Conservation (phyloP, 2,329 filamentous ascomycete species). For the Pseudogymnoascus sp. region DNA sequence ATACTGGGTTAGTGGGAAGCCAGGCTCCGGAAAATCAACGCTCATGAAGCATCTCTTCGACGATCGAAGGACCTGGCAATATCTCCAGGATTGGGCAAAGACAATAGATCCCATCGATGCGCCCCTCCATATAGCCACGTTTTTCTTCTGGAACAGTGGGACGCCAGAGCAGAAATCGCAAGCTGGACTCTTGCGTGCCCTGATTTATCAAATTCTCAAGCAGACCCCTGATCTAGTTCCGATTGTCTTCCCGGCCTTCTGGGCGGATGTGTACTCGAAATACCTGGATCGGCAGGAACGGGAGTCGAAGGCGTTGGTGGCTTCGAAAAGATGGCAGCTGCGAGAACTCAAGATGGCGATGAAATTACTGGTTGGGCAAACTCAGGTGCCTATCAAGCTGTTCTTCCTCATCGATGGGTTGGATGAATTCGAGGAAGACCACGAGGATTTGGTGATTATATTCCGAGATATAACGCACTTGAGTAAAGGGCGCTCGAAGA, state of each 20-base stretch:
- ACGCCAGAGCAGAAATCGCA: slow-evolving; percentile 20
- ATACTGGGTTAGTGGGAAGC: slow-evolving; percentile 41
- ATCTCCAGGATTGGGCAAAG: neutral
- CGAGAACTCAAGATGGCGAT: too few relatives aligned
- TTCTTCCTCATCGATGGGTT: slow-evolving; percentile 19
- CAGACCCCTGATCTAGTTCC: too few relatives aligned
- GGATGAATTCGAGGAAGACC: slow-evolving; percentile 16
- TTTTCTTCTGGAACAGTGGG: slow-evolving; percentile 23
- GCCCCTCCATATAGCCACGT: neutral
- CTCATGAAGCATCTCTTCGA: slow-evolving; percentile 32
- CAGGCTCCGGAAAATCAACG: slow-evolving; percentile 39
- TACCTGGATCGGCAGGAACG: neutral
- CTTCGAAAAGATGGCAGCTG: too few relatives aligned
- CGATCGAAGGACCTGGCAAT: neutral
- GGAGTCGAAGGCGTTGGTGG: neutral
- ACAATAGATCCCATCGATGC: neutral
- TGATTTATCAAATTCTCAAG: slow-evolving; percentile 16
- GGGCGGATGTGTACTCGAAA: neutral
- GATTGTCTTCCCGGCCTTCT: too few relatives aligned
- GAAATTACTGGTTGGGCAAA: too few relatives aligned
- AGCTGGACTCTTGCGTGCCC: slow-evolving; percentile 18
- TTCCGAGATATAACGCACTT: slow-evolving; percentile 7
- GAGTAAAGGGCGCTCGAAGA: slow-evolving; percentile 15
- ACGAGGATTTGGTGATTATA: slow-evolving; percentile 13
- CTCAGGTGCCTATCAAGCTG: neutral